Evolutionary conservation across 2,329 filamentous ascomycete genomes (phyloP), one percentile per base, ranked within the genome.

Genomic region (Pseudopithomyces chartarum): DNA sequence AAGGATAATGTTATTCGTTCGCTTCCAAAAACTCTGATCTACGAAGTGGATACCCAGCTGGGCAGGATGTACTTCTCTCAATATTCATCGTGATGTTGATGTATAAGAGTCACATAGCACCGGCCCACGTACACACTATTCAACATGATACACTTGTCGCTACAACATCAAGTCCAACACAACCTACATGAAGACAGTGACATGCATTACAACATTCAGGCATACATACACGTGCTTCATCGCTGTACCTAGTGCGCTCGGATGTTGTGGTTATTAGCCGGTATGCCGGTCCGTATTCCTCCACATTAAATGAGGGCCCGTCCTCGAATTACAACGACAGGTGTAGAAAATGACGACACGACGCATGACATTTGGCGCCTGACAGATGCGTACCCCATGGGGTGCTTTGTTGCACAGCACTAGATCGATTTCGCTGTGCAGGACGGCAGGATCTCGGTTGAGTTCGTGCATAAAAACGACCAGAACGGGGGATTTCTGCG

Each of bases 281-380:
- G 48, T 33, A 33, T 33, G 36, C 38, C 48, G 48, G 48, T 42
- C 48, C 48, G 48, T 42, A 22, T 51, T 33, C 48, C 36, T 51
- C 23, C 33, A 20, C 12, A 33, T 40, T 50, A n/a, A 40, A 40
- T 40, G 29, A 40, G 6, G 3, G 5, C 6, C 36, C 22, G 7
- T 42, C 38, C 36, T 11, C 23, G 20, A 38, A 43, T 51, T n/a
- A 22, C 22, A 34, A 12, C 48, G 7, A 22, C 23, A 12, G 22
- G n/a, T 7, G 4, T 3, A 4, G 22, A 42, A 40, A 42, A 42
- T 33, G 26, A 51, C 36, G 48, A 40, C 38, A 43, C 13, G 23
- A 12, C 26, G 33, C 48, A 51, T 51, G 36, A 29, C 38, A 34
- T 20, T 29, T 42, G 12, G 23, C 13, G 26, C 34, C 23, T 51